A percentile compares a stretch with the other conserved stretches of the same genome.
Conservation (phyloP, 768 basidiomycete genomes). For the Daedaleopsis sinensis region DNA sequence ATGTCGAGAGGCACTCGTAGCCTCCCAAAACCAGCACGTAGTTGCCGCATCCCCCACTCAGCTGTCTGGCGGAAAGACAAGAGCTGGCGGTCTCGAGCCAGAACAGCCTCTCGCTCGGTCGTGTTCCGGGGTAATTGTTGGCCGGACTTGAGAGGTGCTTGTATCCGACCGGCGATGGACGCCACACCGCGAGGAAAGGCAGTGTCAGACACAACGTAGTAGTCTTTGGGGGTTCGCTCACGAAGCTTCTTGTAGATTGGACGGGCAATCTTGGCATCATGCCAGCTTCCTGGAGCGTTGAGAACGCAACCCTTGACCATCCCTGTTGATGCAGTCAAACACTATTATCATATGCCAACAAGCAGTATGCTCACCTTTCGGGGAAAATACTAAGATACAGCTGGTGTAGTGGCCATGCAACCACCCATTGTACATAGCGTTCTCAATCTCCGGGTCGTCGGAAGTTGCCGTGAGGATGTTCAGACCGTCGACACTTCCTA, state of each 20-base stretch:
- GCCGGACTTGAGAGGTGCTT: constrained; percentile 41
- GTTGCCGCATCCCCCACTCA: constrained; percentile 51
- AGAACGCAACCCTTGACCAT: constrained; percentile 36
- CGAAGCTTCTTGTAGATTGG: constrained; percentile 41
- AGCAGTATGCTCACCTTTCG: constrained; percentile 25
- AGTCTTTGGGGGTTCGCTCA: constrained; percentile 40
- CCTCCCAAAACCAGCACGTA: constrained; percentile 51
- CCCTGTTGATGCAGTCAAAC: constrained; percentile 29
- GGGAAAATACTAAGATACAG: constrained; percentile 40
- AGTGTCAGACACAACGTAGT: constrained; percentile 47
- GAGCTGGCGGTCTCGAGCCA: constrained; percentile 41
- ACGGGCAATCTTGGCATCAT: constrained; percentile 45
- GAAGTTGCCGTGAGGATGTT: constrained; percentile 41
- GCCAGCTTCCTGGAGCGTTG: constrained; percentile 54
- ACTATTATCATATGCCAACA: too few species aligned
- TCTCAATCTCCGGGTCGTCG: constrained; percentile 44
- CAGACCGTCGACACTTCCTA: constrained; percentile 46
- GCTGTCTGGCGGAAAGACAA: constrained; percentile 50
- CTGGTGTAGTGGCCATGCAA: constrained; percentile 43
- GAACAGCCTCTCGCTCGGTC: constrained; percentile 23
- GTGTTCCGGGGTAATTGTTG: constrained; percentile 16
- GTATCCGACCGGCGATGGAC: constrained; percentile 37
- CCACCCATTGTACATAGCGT: constrained; percentile 52
- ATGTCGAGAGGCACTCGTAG: constrained; percentile 45
- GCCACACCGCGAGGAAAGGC: constrained; percentile 45